These are phyloP conservation scores for Carpinus fangiana DNA, from an alignment of 306 rosid species.

Conservation along the genomic window DNA sequence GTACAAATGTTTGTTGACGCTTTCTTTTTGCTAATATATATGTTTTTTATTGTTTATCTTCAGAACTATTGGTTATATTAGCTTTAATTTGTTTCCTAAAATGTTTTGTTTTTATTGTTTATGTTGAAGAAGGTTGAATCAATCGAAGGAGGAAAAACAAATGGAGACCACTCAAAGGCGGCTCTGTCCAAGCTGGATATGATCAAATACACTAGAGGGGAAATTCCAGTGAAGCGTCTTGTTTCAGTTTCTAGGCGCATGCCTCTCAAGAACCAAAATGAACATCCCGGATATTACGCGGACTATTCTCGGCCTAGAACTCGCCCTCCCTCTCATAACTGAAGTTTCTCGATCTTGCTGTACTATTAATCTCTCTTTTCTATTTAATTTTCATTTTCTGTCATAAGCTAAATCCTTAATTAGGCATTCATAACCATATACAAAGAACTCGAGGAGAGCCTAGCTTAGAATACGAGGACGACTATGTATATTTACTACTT, in stretches of 20 bases:
- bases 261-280: conserved; percentile 26
- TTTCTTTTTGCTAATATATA: background rate
- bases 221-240: conserved; percentile 26
- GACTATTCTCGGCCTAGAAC: conserved; percentile 68
- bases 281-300: conserved; percentile 41
- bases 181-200: background rate
- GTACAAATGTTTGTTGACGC: background rate
- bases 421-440: background rate
- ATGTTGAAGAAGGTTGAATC: conserved; percentile 20
- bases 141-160: conserved; percentile 4
- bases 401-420: background rate
- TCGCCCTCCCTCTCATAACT: conserved; percentile 70
- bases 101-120: background rate
- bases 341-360: background rate
- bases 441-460: background rate
- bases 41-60: background rate
- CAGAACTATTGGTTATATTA: too few species aligned
- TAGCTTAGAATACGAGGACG: conserved; percentile 4
- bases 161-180: background rate
- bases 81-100: background rate
- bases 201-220: background rate
- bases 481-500: background rate
- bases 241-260: conserved; percentile 40
- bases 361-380: background rate
- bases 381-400: background rate